phyloP scores from a whole-genome alignment of 2,329 filamentous ascomycete genomes.

The Ophiobolus disseminans region DNA sequence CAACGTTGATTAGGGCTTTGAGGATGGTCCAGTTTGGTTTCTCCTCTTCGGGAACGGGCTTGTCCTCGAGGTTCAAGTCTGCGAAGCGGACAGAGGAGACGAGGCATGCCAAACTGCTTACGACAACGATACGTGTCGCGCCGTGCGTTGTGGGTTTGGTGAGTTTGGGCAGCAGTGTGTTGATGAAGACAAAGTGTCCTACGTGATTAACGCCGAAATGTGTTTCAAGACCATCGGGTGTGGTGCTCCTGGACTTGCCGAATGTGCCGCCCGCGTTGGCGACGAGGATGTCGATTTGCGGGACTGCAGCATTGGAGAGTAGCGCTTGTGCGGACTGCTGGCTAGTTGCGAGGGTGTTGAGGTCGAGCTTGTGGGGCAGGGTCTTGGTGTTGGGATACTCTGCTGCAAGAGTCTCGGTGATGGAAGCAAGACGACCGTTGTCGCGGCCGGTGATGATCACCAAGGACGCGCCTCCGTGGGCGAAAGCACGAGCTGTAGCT shows the following conservation, averaged over 20 bases:
- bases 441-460: conserved; percentile 20
- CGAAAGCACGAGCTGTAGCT: conserved; percentile 15
- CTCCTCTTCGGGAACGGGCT: conserved; percentile 11
- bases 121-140: conserved; percentile 16
- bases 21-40: conserved; percentile 2
- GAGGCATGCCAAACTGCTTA: conserved; percentile 3
- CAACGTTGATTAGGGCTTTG: background rate
- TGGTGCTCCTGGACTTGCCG: conserved; percentile 15
- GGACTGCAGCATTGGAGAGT: conserved; percentile 21
- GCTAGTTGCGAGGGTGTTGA: conserved; percentile 22
- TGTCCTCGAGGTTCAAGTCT: conserved; percentile 47
- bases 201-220: conserved; percentile 56
- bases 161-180: conserved; percentile 49
- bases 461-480: conserved; percentile 11
- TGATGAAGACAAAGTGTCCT: conserved; percentile 51
- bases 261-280: conserved; percentile 45
- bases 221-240: conserved; percentile 52
- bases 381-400: conserved; percentile 12
- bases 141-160: conserved; percentile 1
- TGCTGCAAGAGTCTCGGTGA: background rate
- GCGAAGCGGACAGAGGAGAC: conserved; percentile 43
- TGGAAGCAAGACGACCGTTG: background rate
- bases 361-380: conserved; percentile 32
- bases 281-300: conserved; percentile 46
- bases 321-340: conserved; percentile 37